Evolutionary conservation across 2,329 filamentous ascomycete genomes (phyloP).

Genomic region (Ceratocystis diversiconidia): DNA sequence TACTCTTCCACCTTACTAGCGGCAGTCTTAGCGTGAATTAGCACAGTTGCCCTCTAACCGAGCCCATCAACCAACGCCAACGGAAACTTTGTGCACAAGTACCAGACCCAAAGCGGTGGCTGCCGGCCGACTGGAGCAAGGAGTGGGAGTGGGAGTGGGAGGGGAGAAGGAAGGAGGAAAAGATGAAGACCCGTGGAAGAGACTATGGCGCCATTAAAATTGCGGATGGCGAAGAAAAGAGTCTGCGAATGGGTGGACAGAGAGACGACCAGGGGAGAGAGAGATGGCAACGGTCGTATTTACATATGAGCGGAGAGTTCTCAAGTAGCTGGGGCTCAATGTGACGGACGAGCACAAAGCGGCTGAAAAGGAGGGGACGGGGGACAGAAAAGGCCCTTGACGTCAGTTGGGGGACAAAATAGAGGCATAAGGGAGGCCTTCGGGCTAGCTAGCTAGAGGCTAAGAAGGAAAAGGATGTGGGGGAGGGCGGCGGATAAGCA

Average conservation of each 20-base stretch:
- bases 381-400: neutral
- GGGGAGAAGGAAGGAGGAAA: neutral
- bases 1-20: too few relatives aligned
- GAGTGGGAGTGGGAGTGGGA: too few relatives aligned
- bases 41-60: neutral
- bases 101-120: neutral
- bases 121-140: neutral
- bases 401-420: neutral
- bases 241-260: too few relatives aligned
- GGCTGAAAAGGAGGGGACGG: neutral
- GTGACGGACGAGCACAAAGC: too few relatives aligned
- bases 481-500: neutral
- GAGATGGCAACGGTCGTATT: too few relatives aligned
- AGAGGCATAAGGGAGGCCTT: neutral
- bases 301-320: too few relatives aligned
- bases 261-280: too few relatives aligned
- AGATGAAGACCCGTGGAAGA: neutral
- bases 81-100: conserved; percentile 7
- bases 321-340: too few relatives aligned
- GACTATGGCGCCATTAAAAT: neutral
- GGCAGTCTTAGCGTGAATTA: too few relatives aligned
- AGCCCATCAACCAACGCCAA: neutral
- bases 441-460: neutral
- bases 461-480: neutral
- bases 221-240: neutral